phyloP scores from a whole-genome alignment of 306 rosid genomes.

The Begonia fuchsioides region DNA sequence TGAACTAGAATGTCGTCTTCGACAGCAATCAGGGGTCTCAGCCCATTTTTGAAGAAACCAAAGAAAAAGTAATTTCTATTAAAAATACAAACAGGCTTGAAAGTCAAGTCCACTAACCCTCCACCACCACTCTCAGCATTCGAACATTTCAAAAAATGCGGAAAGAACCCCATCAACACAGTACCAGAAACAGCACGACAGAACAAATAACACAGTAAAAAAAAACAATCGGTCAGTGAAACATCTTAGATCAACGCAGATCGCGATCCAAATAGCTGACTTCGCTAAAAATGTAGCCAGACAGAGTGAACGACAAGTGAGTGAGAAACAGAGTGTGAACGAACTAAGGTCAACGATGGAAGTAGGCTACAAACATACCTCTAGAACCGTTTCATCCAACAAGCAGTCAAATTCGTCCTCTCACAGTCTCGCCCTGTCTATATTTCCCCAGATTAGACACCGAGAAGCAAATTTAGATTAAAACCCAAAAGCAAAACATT shows the following conservation, averaged over 20 bases:
- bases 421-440: background rate
- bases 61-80: too few species aligned
- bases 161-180: background rate
- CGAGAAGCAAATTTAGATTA: background rate
- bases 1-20: background rate
- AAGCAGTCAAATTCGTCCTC: slow-evolving; percentile 9
- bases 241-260: slow-evolving; percentile 6
- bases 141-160: too few species aligned
- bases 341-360: slow-evolving; percentile 8
- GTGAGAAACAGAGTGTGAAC: slow-evolving; percentile 4
- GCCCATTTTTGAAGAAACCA: too few species aligned
- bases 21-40: background rate
- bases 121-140: too few species aligned
- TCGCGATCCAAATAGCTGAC: background rate
- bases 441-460: background rate
- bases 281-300: background rate
- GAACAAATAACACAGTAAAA: background rate
- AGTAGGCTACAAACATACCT: slow-evolving; percentile 3
- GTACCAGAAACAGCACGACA: background rate
- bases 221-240: background rate
- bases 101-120: too few species aligned
- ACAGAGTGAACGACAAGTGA: background rate
- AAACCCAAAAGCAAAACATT: too few species aligned
- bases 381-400: slow-evolving; percentile 5
- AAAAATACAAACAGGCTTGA: too few species aligned